phyloP scores from a whole-genome alignment of 805 yeast species.

The Pichia ethanolica region DNA sequence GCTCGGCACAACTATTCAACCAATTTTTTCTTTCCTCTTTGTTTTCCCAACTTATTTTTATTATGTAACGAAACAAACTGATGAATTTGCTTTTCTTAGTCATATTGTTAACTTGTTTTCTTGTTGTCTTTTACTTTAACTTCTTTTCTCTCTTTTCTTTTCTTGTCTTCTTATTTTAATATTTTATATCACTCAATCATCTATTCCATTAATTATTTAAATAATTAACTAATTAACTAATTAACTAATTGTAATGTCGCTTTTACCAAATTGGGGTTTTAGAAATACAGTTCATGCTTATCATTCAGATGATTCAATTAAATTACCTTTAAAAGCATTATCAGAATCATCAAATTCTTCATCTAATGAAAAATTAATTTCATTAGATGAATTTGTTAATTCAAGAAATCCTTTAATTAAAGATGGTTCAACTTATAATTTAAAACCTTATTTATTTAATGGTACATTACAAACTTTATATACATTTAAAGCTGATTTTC shows the following conservation, averaged over 20 bases:
- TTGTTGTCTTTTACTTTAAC: too few relatives aligned
- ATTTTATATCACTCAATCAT: too few relatives aligned
- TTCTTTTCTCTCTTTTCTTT: too few relatives aligned
- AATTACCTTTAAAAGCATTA: conserved; percentile 17
- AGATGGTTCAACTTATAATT: conserved; percentile 31
- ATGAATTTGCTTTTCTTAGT: too few relatives aligned
- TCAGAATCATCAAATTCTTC: background rate
- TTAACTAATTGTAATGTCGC: background rate
- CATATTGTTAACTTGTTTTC: too few relatives aligned
- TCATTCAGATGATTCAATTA: conserved; percentile 19
- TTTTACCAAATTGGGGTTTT: conserved; percentile 27
- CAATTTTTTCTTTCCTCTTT: too few relatives aligned
- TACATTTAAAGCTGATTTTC: conserved; percentile 37
- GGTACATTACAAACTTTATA: conserved; percentile 47
- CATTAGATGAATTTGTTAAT: conserved; percentile 29
- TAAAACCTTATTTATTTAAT: conserved; percentile 39
- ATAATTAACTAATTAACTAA: too few relatives aligned
- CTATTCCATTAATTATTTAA: too few relatives aligned
- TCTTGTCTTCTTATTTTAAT: too few relatives aligned
- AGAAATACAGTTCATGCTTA: conserved; percentile 24
- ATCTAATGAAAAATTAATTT: conserved; percentile 15
- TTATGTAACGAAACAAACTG: too few relatives aligned
- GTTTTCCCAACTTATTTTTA: too few relatives aligned
- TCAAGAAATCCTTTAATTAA: conserved; percentile 34
- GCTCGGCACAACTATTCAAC: too few relatives aligned